These are phyloP conservation scores for Cryptococcus sp. DNA, from an alignment of 1,284 basidiomycete genomes.

Conservation along the genomic window DNA sequence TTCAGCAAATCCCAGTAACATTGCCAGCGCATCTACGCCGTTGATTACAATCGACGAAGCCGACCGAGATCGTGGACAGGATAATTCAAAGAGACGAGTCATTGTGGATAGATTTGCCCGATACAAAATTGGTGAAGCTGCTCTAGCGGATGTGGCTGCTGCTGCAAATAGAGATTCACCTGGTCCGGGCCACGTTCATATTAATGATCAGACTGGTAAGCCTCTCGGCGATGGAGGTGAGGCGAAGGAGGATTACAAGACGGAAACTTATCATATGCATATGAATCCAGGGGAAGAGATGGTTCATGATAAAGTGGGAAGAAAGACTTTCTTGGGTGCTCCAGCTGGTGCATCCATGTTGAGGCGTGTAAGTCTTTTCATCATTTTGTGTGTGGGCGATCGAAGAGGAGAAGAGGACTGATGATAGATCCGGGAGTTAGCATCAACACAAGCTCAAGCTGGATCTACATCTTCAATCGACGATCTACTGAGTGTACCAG, in stretches of 20 bases:
- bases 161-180: slow-evolving; percentile 6
- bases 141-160: slow-evolving; percentile 26
- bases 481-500: slow-evolving; percentile 33
- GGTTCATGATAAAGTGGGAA: slow-evolving; percentile 31
- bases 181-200: not conserved
- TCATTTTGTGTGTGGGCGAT: too few species aligned
- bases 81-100: slow-evolving; percentile 36
- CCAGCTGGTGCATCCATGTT: slow-evolving; percentile 42
- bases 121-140: slow-evolving; percentile 44
- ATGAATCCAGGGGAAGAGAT: slow-evolving; percentile 41
- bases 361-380: slow-evolving; percentile 21
- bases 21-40: not conserved
- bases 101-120: slow-evolving; percentile 44
- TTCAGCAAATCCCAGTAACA: not conserved
- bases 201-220: not conserved
- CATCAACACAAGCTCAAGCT: slow-evolving; percentile 12
- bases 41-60: not conserved
- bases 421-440: slow-evolving; percentile 28
- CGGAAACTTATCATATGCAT: slow-evolving; percentile 35
- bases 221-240: not conserved
- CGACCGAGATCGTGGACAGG: slow-evolving; percentile 4
- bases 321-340: slow-evolving; percentile 38
- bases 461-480: slow-evolving; percentile 6
- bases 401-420: too few species aligned
- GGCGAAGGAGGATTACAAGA: slow-evolving; percentile 17